phyloP scores from a whole-genome alignment of 768 basidiomycete genomes.

The Clitopilus hobsonii region DNA sequence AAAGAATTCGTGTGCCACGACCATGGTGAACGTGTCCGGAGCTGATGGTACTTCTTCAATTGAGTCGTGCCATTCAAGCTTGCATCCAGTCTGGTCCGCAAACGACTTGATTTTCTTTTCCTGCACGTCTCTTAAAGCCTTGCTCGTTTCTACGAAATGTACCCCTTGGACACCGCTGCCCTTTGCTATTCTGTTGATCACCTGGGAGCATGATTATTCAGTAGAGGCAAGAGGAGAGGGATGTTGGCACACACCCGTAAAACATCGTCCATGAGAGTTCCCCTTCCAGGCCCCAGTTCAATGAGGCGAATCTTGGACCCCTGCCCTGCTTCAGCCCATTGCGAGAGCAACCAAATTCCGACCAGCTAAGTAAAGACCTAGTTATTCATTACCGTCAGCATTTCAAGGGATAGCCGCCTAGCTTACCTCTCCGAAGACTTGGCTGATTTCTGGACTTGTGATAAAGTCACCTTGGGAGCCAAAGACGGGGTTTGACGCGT shows the following conservation, averaged over 20 bases:
- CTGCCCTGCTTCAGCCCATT: conserved; percentile 56
- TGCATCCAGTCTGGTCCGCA: conserved; percentile 24
- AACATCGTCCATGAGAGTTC: conserved; percentile 88
- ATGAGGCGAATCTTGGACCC: conserved; percentile 60
- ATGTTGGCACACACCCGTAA: conserved; percentile 67
- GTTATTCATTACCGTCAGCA: conserved; percentile 33
- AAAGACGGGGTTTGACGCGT: conserved; percentile 67
- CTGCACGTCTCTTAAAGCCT: conserved; percentile 62
- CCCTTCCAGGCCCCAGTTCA: conserved; percentile 92
- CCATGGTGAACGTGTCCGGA: conserved; percentile 63
- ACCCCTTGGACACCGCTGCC: conserved; percentile 40
- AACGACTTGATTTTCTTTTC: conserved; percentile 37
- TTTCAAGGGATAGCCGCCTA: conserved; percentile 1
- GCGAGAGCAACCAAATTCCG: conserved; percentile 80
- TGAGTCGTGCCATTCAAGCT: conserved; percentile 67
- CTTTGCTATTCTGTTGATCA: conserved; percentile 44
- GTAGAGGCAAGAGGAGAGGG: background rate
- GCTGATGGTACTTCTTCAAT: conserved; percentile 60
- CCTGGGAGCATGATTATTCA: conserved; percentile 26
- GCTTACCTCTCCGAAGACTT: conserved; percentile 92
- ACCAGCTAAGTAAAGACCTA: conserved; percentile 54
- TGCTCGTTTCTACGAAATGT: conserved; percentile 80
- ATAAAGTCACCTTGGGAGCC: conserved; percentile 89
- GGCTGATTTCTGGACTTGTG: conserved; percentile 94
- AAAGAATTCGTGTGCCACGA: conserved; percentile 96